phyloP scores from a whole-genome alignment of 148 eudicot species.

The Heliosperma pusillum region DNA sequence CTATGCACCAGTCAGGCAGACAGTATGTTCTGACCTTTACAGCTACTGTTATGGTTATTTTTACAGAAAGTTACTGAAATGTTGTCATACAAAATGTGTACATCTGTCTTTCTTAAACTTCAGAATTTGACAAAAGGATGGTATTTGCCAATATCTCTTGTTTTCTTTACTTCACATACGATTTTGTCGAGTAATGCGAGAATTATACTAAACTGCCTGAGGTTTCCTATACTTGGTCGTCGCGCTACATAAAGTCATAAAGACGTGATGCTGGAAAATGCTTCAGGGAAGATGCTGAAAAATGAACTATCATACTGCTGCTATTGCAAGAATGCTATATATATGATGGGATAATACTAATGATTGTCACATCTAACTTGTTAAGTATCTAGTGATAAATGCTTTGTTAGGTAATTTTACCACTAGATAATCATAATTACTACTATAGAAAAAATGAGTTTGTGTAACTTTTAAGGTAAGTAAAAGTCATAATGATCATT shows the following conservation, averaged over 20 bases:
- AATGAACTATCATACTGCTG: neutral
- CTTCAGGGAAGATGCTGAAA: neutral
- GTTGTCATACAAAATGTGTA: too few relatives aligned
- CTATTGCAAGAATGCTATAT: neutral
- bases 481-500: slow-evolving; percentile 15
- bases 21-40: too few relatives aligned
- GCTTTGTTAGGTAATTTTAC: neutral
- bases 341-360: neutral
- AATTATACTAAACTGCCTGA: too few relatives aligned
- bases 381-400: too few relatives aligned
- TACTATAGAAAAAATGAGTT: neutral
- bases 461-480: slow-evolving; percentile 21
- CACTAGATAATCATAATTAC: neutral
- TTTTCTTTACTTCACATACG: too few relatives aligned
- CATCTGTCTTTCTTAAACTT: too few relatives aligned
- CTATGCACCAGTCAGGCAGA: too few relatives aligned
- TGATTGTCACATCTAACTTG: neutral
- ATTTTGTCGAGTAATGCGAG: too few relatives aligned
- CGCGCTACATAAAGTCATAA: too few relatives aligned
- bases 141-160: too few relatives aligned
- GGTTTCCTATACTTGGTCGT: neutral
- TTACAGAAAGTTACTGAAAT: too few relatives aligned
- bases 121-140: neutral
- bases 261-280: neutral
- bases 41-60: too few relatives aligned